Conservation (phyloP, 805 yeast genomes). For the Candida silvicultrix region DNA sequence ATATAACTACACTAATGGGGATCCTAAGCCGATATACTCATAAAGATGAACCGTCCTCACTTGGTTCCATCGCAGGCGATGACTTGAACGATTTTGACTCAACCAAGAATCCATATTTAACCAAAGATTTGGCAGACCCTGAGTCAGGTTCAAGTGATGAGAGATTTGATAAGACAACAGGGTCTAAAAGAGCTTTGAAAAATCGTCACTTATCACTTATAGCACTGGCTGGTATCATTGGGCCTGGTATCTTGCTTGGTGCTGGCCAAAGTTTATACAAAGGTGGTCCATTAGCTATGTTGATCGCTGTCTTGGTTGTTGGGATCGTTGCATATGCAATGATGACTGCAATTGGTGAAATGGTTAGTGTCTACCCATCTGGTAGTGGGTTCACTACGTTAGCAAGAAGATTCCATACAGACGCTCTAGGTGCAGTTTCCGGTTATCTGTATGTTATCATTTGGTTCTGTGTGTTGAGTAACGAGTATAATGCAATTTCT, state of each 20-base stretch:
- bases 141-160: background rate
- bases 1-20: background rate
- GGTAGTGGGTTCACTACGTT: slow-evolving; percentile 42
- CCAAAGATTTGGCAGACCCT: background rate
- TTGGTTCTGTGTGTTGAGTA: slow-evolving; percentile 52
- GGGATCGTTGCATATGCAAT: slow-evolving; percentile 48
- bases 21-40: background rate
- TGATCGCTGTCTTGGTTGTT: slow-evolving; percentile 41
- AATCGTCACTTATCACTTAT: slow-evolving; percentile 46
- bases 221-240: slow-evolving; percentile 53
- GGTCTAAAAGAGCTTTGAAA: slow-evolving; percentile 40
- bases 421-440: slow-evolving; percentile 49
- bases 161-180: slow-evolving; percentile 17
- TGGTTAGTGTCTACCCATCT: slow-evolving; percentile 46
- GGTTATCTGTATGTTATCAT: slow-evolving; percentile 51
- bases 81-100: background rate
- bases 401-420: slow-evolving; percentile 45
- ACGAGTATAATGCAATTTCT: slow-evolving; percentile 50
- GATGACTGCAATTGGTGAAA: slow-evolving; percentile 54
- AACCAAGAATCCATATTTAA: background rate
- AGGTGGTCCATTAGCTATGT: slow-evolving; percentile 48
- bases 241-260: slow-evolving; percentile 54
- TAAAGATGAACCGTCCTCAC: background rate
- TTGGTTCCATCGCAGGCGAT: too few species aligned
- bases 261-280: slow-evolving; percentile 43